phyloP scores from a whole-genome alignment of 768 basidiomycete species.

The Filobasidium floriforme region DNA sequence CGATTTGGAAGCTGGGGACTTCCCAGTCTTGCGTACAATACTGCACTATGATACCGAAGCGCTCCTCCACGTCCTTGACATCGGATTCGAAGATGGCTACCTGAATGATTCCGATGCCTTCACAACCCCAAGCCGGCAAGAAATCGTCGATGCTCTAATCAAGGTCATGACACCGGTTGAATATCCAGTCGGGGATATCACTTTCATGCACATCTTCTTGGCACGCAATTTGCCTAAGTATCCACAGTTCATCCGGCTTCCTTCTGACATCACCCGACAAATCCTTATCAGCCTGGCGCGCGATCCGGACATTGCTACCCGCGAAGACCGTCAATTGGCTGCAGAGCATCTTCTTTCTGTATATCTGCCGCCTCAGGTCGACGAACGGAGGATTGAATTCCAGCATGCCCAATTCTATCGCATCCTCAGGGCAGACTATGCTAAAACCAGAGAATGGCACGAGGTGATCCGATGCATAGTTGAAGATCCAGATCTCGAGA shows the following conservation, averaged over 20 bases:
- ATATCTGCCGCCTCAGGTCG: conserved; percentile 74
- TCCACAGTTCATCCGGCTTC: conserved; percentile 64
- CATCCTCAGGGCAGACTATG: conserved; percentile 74
- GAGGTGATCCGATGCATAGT: conserved; percentile 66
- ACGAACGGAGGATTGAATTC: conserved; percentile 62
- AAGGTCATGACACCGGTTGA: conserved; percentile 53
- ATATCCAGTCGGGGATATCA: conserved; percentile 51
- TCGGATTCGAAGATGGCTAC: conserved; percentile 87
- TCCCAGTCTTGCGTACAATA: conserved; percentile 64
- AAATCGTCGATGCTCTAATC: conserved; percentile 73
- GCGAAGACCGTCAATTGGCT: conserved; percentile 90
- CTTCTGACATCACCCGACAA: conserved; percentile 61
- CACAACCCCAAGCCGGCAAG: conserved; percentile 61
- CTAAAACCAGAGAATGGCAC: conserved; percentile 68
- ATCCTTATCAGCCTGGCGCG: conserved; percentile 71
- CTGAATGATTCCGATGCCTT: conserved; percentile 62
- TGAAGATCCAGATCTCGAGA: conserved; percentile 55
- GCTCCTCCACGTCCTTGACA: conserved; percentile 84
- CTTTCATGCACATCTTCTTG: conserved; percentile 89
- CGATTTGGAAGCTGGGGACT: conserved; percentile 51
- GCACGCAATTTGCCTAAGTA: conserved; percentile 96
- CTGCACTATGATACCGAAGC: conserved; percentile 87
- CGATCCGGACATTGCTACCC: conserved; percentile 66
- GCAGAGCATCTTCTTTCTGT: conserved; percentile 85
- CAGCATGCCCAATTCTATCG: conserved; percentile 80